Base-by-base conservation (phyloP, 2,329 filamentous ascomycete genomes). In the Hypoxylon rubiginosum region DNA sequence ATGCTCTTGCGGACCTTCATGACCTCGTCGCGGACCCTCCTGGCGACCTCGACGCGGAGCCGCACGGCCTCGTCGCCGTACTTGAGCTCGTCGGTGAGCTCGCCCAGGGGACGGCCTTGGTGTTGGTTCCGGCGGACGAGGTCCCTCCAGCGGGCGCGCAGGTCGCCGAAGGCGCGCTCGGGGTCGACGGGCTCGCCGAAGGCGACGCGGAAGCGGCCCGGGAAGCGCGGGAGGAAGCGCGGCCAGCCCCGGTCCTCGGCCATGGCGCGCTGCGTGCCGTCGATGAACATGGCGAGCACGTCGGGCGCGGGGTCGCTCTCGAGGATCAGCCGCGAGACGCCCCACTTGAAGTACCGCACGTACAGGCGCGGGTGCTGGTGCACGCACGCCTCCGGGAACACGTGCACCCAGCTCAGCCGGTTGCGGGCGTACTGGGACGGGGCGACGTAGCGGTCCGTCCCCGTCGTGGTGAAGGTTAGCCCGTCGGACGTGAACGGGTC, bases 271-370 rank as follows among this genome's bases (percentile, higher is more conserved):
- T 97, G 92, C 15, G 92, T 92, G 28, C 96, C 96, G 74, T 97
- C 93, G 53, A 98, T 91, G 84, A 97, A 99, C 81, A 99, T 95
- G 46, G 96, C 94, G 36, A 99, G 87, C 19, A 99, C 87, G 71
- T 97, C 92, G 0, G 96, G 96, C 67, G 92, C 90, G 2, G 93
- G 93, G 52, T 95, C 92, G 50, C 91, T 88, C 79, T 99, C 96
- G 50, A 99, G 88, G 62, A 99, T 96, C 62, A 98, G 85, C 1
- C 96, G 89, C 6, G 95, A 93, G 1, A 98, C 85, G 0, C 96
- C 96, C 96, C 96, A 99, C 82, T 97, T 97, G 87, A 98, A 98
- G 81, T 99, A 99, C 30, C 96, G 91, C 84, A 98, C 90, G 7
- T 90, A 88, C 73, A 90, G 89, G 45, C 89, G 83, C 1, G 91